Evolutionary conservation across 2,329 filamentous ascomycete species (phyloP), one percentile per base, ranked within the genome.

Genomic region (Clonostachys byssicola): DNA sequence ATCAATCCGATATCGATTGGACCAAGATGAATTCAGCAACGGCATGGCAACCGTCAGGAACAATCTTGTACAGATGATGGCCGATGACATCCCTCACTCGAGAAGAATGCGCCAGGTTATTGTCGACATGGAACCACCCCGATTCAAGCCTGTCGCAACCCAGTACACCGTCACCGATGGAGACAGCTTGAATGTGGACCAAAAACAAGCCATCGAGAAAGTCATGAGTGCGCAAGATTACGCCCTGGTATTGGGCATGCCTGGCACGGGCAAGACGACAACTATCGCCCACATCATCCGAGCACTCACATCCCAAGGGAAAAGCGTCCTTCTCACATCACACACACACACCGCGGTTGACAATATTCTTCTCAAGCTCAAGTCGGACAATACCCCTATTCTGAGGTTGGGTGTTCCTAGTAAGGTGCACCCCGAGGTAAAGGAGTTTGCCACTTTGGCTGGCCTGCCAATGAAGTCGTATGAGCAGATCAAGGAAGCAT

Each of bases 271-370:
- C 49, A 99, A 99, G 67, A 99, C 94, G 4, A 99, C 94, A 0
- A 99, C 94, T 0, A 97, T 99, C 59, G 91, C 92, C 6, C 92
- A 97, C 62, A 96, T 99, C 56, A 97, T 99, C 58, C 85, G 89
- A 41, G 89, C 92, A 1, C 75, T 99, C 33, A 86, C 94, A 6
- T 83, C 86, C 1, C 89, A 95, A 63, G 88, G 90, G 12, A 97
- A 97, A 69, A 95, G 88, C 47, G 91, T 99, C 13, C 73, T 99
- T 7, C 73, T 99, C 39, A 95, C 94, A 1, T 96, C 92, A 0
- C 97, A 97, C 64, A 99, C 94, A 0, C 94, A 99, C 61, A 96
- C 92, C 1, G 94, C 94, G 4, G 94, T 99, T 4, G 94, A 99
- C 78, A 99, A 99, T 55, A 99, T 99, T 56, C 72, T 99, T 7